Evolutionary conservation across 1,139 yeast genomes (phyloP), one percentile per base, ranked within the genome.

Genomic region (Protomyces arabidopsidicola): DNA sequence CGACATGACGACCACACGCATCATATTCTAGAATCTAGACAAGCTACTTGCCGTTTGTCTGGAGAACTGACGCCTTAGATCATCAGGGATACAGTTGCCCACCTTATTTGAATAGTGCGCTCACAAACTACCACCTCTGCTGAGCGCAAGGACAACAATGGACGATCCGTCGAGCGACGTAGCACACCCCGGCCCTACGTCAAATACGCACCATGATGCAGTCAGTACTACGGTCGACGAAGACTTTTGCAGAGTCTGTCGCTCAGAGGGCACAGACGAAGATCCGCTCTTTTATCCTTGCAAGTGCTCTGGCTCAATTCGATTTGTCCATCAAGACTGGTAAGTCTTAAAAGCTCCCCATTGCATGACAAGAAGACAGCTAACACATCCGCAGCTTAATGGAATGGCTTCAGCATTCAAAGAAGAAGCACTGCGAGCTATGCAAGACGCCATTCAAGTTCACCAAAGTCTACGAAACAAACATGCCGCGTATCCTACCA

Each of bases 261-360:
- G 97, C 65, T 93, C 95, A 57, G 98, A 90, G 71, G 93, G 84
- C n/a, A 83, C 95, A 0, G 77, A 76, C 0, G 83, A 81, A 1
- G 93, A 89, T 68, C 97, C 97, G 2, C 78, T 93, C 60, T 87
- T 83, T 68, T 93, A 89, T 75, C 98, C 99, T 1, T 93, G 99
- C 75, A 86, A 84, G 71, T 93, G 98, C 75, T 82, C 90, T 66
- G 99, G 99, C 1, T 87, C 96, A 35, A 95, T 93, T 72, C 88
- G 88, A 73, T 90, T 85, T 72, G 89, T 93, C 65, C 99, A 93
- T 75, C 96, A 93, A 74, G 95, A 87, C 59, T 93, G 98, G 76
- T 74, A 71, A 54, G 75, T 67, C 31, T 0, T 8, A 0, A 0
- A 27, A 27, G 31, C 31, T 27, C 4, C 31, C 4, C 4, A 14